Evolutionary conservation across 1,139 yeast species (phyloP), one percentile per base, ranked within the genome.

Genomic region (Debaryomyces fabryi): DNA sequence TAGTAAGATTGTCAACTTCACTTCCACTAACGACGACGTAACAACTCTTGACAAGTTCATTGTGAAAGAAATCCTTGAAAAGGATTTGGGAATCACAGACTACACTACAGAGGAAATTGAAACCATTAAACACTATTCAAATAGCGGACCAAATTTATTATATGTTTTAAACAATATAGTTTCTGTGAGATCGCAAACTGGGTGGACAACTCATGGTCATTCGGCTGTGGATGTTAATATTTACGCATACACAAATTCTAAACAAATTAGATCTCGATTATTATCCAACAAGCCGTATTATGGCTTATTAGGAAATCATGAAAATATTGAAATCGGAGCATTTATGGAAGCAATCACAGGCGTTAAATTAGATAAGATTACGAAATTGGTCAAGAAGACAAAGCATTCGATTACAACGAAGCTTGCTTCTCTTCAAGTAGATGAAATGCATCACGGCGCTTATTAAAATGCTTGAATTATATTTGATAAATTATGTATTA

Each of bases 191-290:
- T 88, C 96, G 0, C 85, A 84, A 61, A 81, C 88, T 30, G 95
- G 96, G 6, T 90, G 96, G 96, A 76, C 93, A 7, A 88, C 96
- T 0, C 91, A 86, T 57, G 96, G 96, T 23, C 97, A 90, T 63
- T 83, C 93, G 18, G 96, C 95, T 0, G 96, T 89, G 12, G 96
- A 90, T 65, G 96, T 90, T 30, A 88, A 88, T 59, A 84, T 89
- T 45, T 90, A 88, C 63, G 93, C 84, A 0, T 79, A 82, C 58
- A 77, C 90, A 16, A 85, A 84, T 57, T 78, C 76, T 41, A 72
- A 72, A 24, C 55, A 64, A 1, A 71, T 82, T 35, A 67, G 67
- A 58, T 50, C 61, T 5, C 57, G 71, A 50, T 63, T 85, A 30
- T 56, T 53, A 40, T 59, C 62, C 21, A 52, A 56, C 20, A 56